A percentile compares a stretch with the other conserved stretches of the same genome.
These are phyloP conservation scores for Trichophyton schoenleinii DNA, from an alignment of 2,329 filamentous ascomycete species.

Conservation along the genomic window DNA sequence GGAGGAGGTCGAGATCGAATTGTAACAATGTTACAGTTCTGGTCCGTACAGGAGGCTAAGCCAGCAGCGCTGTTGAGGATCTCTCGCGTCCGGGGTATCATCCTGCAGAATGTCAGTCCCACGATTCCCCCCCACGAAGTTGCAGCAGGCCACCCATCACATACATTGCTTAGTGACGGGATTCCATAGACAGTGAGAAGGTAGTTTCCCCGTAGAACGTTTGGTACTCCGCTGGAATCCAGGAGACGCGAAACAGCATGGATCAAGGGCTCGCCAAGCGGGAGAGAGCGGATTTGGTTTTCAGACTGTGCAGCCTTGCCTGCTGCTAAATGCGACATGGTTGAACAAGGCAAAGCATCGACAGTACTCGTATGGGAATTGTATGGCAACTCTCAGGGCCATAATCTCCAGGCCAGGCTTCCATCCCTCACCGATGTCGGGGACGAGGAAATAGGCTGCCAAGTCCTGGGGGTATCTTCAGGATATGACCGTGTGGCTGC, in stretches of 20 bases:
- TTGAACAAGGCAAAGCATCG: too few relatives aligned
- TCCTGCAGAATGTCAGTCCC: not conserved
- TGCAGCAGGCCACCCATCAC: too few relatives aligned
- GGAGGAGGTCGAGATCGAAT: not conserved
- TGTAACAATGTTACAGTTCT: not conserved
- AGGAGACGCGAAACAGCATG: constrained; percentile 8
- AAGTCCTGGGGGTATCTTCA: too few relatives aligned
- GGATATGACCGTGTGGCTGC: too few relatives aligned
- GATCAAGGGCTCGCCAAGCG: not conserved
- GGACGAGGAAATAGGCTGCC: too few relatives aligned
- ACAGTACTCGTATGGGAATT: too few relatives aligned
- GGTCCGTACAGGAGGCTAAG: not conserved
- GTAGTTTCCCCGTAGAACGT: constrained; percentile 21
- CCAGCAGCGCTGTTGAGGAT: not conserved
- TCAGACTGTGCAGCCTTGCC: too few relatives aligned
- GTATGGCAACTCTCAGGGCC: too few relatives aligned
- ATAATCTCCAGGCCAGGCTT: too few relatives aligned
- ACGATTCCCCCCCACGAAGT: not conserved
- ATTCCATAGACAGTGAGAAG: constrained; percentile 18
- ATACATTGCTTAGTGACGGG: not conserved
- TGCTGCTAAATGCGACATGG: too few relatives aligned
- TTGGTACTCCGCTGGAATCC: constrained; percentile 14
- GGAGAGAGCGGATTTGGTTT: too few relatives aligned
- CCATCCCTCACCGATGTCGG: too few relatives aligned
- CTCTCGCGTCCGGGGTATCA: not conserved